These are phyloP conservation scores for Ophiosphaerella korrae DNA, from an alignment of 2,329 filamentous ascomycete genomes.

Conservation along the genomic window DNA sequence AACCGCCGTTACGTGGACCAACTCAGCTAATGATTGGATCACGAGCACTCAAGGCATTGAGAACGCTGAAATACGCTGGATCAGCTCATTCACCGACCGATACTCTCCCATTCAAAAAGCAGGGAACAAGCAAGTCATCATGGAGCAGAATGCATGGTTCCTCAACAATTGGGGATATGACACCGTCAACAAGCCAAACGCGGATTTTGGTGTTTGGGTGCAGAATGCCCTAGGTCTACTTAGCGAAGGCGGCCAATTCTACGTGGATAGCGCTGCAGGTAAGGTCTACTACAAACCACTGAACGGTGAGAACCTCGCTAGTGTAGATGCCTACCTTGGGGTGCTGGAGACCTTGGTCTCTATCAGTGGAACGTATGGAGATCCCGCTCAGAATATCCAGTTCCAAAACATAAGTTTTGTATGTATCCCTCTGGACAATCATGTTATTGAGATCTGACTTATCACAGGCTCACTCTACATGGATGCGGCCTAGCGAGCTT, in stretches of 20 bases:
- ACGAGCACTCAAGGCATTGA: conserved; percentile 15
- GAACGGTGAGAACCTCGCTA: conserved; percentile 16
- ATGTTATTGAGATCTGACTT: conserved; percentile 1
- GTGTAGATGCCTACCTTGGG: conserved; percentile 11
- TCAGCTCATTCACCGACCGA: conserved; percentile 22
- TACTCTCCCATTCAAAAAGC: conserved; percentile 13
- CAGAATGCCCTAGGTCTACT: conserved; percentile 18
- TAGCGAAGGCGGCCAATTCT: conserved; percentile 20
- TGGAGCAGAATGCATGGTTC: conserved; percentile 20
- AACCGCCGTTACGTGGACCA: conserved; percentile 15
- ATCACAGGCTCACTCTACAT: conserved; percentile 14
- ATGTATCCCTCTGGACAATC: neutral
- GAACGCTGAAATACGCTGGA: conserved; percentile 17
- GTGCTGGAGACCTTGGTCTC: conserved; percentile 15
- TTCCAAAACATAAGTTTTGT: conserved; percentile 17
- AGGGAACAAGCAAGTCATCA: conserved; percentile 14
- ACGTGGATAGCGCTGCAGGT: conserved; percentile 14
- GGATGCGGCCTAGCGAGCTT: conserved; percentile 10
- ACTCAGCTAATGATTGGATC: conserved; percentile 15
- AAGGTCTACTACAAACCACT: conserved; percentile 21
- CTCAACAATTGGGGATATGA: conserved; percentile 21
- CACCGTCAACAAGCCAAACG: conserved; percentile 13
- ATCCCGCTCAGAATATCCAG: conserved; percentile 16
- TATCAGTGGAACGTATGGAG: conserved; percentile 15
- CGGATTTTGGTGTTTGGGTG: conserved; percentile 22